Evolutionary conservation across 441 rosid species (phyloP), one percentile per base, ranked within the genome.

Genomic region (Mallotus repandus): DNA sequence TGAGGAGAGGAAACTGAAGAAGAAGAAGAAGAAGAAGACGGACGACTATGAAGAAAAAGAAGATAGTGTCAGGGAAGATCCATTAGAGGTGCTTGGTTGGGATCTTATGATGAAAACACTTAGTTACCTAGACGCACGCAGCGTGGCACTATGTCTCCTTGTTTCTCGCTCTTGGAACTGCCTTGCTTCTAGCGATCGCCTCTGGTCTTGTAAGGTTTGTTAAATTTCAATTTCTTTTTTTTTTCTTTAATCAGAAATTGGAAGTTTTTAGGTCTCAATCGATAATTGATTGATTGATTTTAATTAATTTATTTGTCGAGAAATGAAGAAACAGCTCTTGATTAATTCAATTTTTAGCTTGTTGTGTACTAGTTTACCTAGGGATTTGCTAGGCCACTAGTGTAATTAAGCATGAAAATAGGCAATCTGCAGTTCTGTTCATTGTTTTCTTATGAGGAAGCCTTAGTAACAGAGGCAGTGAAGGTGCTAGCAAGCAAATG

Each of bases 81-180:
- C 90, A 15, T 49, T 86, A 54, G 83, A 84, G 79, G 83, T 84
- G n/a, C 79, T 88, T 9, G 92, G 92, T 1, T 68, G 71, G 73
- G 92, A 86, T 77, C n/a, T 86, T n/a, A 86, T 85, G 88, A 35
- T 84, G 84, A 81, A 76, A 84, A 83, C 85, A 41, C 68, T 88
- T n/a, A 65, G 74, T 58, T 80, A 83, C 75, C 84, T 86, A 25
- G 92, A 88, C 77, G 87, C 92, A 78, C 86, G 82, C 88, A 85
- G 88, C 84, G 81, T 88, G 85, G 89, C 90, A 81, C 84, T 78
- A 58, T 81, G 81, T 77, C 81, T 83, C 52, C 79, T 81, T 10
- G 89, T 86, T 54, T 85, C 88, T 67, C 87, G 82, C 63, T 68
- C 73, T 68, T 85, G 92, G 92, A 73, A 85, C 77, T 19, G 63